phyloP scores from a whole-genome alignment of 345 rosid species.

The Aquilaria sinensis region DNA sequence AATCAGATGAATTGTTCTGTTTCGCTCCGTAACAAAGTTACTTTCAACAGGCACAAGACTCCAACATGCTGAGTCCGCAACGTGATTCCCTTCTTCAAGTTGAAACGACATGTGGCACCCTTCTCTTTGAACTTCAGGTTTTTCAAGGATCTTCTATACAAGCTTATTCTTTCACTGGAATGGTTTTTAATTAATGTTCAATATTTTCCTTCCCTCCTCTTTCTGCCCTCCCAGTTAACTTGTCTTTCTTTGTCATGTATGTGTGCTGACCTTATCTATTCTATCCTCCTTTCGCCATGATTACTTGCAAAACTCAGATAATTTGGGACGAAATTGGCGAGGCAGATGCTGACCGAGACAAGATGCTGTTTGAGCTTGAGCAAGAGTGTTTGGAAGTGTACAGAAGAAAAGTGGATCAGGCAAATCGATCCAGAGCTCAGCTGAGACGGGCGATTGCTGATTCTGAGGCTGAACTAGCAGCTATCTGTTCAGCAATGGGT shows the following conservation, averaged over 20 bases:
- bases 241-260: no score
- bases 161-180: no score
- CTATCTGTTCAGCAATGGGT: slow-evolving; percentile 87
- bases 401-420: slow-evolving; percentile 88
- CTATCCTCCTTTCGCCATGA: neutral
- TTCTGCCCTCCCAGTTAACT: no score
- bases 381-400: slow-evolving; percentile 94
- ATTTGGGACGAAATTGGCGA: slow-evolving; percentile 99
- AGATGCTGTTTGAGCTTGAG: slow-evolving; percentile 88
- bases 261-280: no score
- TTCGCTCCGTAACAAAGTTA: no score
- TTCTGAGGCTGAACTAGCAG: slow-evolving; percentile 86
- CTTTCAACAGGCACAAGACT: no score
- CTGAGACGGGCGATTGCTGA: slow-evolving; percentile 80
- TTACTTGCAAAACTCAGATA: slow-evolving; percentile 33
- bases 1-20: no score
- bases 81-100: slow-evolving; percentile 51
- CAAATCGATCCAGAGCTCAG: slow-evolving; percentile 80
- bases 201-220: no score
- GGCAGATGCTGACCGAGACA: slow-evolving; percentile 67
- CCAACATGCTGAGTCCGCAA: slow-evolving; percentile 39
- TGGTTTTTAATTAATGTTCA: no score
- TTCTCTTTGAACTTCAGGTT: slow-evolving; percentile 88
- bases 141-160: no score
- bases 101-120: slow-evolving; percentile 83